phyloP scores from a whole-genome alignment of 2,329 filamentous ascomycete genomes.

The Diaporthe sp. region DNA sequence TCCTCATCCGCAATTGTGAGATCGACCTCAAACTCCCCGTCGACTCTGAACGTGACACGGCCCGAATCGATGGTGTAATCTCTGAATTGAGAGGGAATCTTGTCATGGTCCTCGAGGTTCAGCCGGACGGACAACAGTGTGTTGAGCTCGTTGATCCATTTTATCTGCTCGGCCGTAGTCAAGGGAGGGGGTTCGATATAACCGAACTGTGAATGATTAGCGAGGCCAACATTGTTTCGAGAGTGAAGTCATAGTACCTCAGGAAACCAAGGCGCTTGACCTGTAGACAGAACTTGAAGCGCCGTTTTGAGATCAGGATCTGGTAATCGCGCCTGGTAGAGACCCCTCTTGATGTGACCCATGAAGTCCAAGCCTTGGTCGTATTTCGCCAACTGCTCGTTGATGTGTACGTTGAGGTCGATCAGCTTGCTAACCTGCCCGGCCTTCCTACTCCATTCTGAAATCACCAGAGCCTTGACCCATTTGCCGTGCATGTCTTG shows the following conservation, averaged over 20 bases:
- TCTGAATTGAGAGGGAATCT: constrained; percentile 80
- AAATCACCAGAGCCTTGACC: constrained; percentile 91
- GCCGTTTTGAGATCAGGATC: constrained; percentile 94
- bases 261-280: constrained; percentile 83
- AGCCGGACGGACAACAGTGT: constrained; percentile 85
- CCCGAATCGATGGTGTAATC: constrained; percentile 86
- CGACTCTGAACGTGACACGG: constrained; percentile 89
- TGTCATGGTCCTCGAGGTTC: constrained; percentile 86
- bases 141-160: constrained; percentile 85
- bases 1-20: constrained; percentile 92
- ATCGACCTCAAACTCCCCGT: constrained; percentile 91
- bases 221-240: constrained; percentile 48
- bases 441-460: constrained; percentile 88
- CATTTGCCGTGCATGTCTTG: constrained; percentile 87
- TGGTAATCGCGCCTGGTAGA: constrained; percentile 81
- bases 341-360: constrained; percentile 79
- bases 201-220: constrained; percentile 67
- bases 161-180: constrained; percentile 78
- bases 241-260: constrained; percentile 69
- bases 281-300: constrained; percentile 85
- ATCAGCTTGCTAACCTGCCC: constrained; percentile 88
- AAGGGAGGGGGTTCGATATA: constrained; percentile 83
- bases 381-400: constrained; percentile 73
- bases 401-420: constrained; percentile 84
- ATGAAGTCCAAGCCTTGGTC: constrained; percentile 73